Evolutionary conservation across 768 basidiomycete genomes (phyloP), one percentile per base, ranked within the genome.

Genomic region (Hebeloma cylindrosporum): DNA sequence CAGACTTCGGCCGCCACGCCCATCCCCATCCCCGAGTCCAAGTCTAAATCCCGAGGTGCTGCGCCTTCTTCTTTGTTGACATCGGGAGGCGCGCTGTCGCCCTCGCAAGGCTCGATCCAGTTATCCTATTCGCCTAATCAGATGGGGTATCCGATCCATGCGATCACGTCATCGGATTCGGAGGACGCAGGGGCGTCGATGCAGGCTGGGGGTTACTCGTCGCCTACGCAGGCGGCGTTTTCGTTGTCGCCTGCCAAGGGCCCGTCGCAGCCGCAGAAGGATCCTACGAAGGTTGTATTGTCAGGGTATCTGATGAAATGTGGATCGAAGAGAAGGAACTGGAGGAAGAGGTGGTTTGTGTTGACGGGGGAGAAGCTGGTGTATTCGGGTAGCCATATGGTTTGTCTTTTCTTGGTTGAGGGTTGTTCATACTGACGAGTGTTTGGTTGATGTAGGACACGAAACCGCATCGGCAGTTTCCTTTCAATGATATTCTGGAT

Each of bases 341-440:
- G 96, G 96, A 78, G 93, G 45, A 98, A 99, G 67, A 72, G 96
- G 21, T 98, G 94, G 95, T 98, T 99, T 58, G 83, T 90, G 27
- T 71, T 99, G n/a, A 92, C 85, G 28, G 83, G 83, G 28, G 90
- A 93, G 57, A 88, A 83, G 60, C 68, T 99, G 41, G 69, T 91
- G 26, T 99, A 99, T 69, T 85, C 83, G 7, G 82, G 83, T 37
- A 93, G 87, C 62, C 96, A 99, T 70, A 98, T 98, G 93, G 94
- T 95, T 59, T 51, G 84, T 74, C 30, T 27, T 36, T 11, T 29
- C 40, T 48, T n/a, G 8, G 23, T 39, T 58, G 43, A 46, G 40
- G 27, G 21, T 29, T 2, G 32, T 22, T 45, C 45, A 51, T 35
- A 42, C 16, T 7, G 30, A 20, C 13, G 30, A 21, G 38, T 30